Base-by-base conservation (phyloP, 371 early-diverging fungal genomes). In the Amoeboaphelidium protococcarum region DNA sequence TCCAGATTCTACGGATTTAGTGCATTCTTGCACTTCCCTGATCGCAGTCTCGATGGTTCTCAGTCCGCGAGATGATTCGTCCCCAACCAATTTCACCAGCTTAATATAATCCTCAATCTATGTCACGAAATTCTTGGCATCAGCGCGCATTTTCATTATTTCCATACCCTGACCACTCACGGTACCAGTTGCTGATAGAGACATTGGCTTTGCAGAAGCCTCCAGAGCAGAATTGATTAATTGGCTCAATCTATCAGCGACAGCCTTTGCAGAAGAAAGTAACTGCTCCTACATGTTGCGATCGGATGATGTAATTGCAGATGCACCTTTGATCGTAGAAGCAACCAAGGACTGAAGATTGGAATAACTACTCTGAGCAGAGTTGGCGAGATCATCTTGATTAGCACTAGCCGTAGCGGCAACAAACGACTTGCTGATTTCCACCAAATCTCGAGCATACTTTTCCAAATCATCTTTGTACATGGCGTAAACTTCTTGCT, bases 401-500 rank as follows among this genome's bases (percentile, higher is more conserved):
- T 55, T 58, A 1, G 52, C 56, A 16, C 45, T 46, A 13, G 46
- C 44, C 2, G 40, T 31, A 2, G 56, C 59, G 16, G 50, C 42
- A 19, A 60, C 52, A 47, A 65, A 56, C 1, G 41, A 42, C 45
- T 67, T 62, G 2, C 58, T 50, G 2, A 27, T n/a, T 23, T 64
- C 68, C 0, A 60, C 60, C 19, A 65, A 48, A 1, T 43, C 23
- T 25, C 62, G 57, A 0, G 65, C 61, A 10, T 54, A 48, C 3
- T 27, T 52, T 40, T 66, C 46, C 25, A 64, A 26, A 6, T 27
- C 40, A 31, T 67, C 67, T 45, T 61, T 63, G 49, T 60, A 57
- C 0, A 42, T 31, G 1, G 53, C 49, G 49, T 66, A 70, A 20
- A 37, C 47, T 20, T 62, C 65, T 31, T 51, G 53, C 2, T 45